Conservation (phyloP, 2,329 filamentous ascomycete species). For the Aspergillus alliaceus region DNA sequence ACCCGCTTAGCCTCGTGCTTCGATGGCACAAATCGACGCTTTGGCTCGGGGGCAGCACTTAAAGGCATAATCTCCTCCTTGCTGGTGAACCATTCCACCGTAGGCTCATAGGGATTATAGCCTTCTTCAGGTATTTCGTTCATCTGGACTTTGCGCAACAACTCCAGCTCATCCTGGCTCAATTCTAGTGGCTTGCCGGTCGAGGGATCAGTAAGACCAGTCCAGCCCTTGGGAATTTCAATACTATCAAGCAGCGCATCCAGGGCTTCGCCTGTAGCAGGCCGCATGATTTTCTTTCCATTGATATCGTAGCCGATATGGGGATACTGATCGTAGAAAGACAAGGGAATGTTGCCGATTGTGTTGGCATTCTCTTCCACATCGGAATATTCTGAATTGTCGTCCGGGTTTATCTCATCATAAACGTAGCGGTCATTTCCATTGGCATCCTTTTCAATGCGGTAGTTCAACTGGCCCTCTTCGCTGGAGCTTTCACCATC, state of each 20-base stretch:
- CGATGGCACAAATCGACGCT: conserved; percentile 90
- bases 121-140: conserved; percentile 84
- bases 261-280: conserved; percentile 87
- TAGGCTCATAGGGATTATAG: conserved; percentile 92
- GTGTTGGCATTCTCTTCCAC: conserved; percentile 78
- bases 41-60: conserved; percentile 91
- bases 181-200: conserved; percentile 92
- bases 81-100: conserved; percentile 90
- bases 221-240: conserved; percentile 96
- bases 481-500: conserved; percentile 26
- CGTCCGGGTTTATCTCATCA: conserved; percentile 87
- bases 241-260: conserved; percentile 95
- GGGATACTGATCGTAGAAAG: conserved; percentile 96
- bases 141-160: conserved; percentile 83
- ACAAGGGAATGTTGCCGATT: conserved; percentile 89
- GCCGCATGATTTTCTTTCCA: conserved; percentile 95
- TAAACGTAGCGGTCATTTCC: conserved; percentile 90
- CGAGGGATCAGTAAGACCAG: conserved; percentile 86
- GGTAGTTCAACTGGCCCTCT: conserved; percentile 54
- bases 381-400: conserved; percentile 94
- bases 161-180: conserved; percentile 81
- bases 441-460: conserved; percentile 76
- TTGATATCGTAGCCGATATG: conserved; percentile 99
- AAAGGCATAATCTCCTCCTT: conserved; percentile 91
- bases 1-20: conserved; percentile 96